A percentile compares a stretch with the other conserved stretches of the same genome.
Evolutionary conservation across 2,329 filamentous ascomycete species (phyloP).

Genomic region (Ceratocystis smalleyi): DNA sequence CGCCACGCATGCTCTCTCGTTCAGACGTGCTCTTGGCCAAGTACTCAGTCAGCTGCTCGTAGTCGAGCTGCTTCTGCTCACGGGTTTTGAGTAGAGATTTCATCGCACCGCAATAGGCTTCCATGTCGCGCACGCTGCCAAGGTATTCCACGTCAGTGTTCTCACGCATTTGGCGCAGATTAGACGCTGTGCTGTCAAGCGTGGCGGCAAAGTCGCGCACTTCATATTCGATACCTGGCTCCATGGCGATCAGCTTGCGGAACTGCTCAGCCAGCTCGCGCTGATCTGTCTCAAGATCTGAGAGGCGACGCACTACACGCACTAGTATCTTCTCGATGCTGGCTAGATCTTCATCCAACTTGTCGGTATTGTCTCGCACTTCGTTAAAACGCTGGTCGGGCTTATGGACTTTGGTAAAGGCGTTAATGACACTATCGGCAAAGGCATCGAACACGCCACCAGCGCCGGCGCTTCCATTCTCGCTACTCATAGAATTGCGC

Average conservation of each 20-base stretch:
- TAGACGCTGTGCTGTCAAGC: slow-evolving; percentile 66
- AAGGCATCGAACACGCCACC: slow-evolving; percentile 83
- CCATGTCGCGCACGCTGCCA: slow-evolving; percentile 84
- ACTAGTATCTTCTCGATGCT: slow-evolving; percentile 95
- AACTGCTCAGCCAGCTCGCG: slow-evolving; percentile 85
- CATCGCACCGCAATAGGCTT: slow-evolving; percentile 75
- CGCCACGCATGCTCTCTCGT: slow-evolving; percentile 59
- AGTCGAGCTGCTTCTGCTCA: slow-evolving; percentile 96
- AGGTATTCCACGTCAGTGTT: slow-evolving; percentile 93
- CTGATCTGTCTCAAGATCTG: slow-evolving; percentile 76
- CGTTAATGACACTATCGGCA: slow-evolving; percentile 91
- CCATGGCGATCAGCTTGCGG: slow-evolving; percentile 77
- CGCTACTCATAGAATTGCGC: slow-evolving; percentile 40
- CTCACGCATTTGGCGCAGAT: slow-evolving; percentile 68
- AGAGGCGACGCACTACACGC: slow-evolving; percentile 72
- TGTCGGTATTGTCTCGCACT: slow-evolving; percentile 80
- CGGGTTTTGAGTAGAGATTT: slow-evolving; percentile 81
- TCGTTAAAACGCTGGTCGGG: slow-evolving; percentile 89
- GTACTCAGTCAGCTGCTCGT: slow-evolving; percentile 89
- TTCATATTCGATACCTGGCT: slow-evolving; percentile 69
- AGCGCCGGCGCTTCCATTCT: slow-evolving; percentile 25
- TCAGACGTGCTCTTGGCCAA: slow-evolving; percentile 80
- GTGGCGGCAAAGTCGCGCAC: slow-evolving; percentile 76
- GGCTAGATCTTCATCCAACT: slow-evolving; percentile 80
- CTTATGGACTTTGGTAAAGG: slow-evolving; percentile 91